Conservation (phyloP, 108 stramenopile species). For the Fragilaria crotonensis region DNA sequence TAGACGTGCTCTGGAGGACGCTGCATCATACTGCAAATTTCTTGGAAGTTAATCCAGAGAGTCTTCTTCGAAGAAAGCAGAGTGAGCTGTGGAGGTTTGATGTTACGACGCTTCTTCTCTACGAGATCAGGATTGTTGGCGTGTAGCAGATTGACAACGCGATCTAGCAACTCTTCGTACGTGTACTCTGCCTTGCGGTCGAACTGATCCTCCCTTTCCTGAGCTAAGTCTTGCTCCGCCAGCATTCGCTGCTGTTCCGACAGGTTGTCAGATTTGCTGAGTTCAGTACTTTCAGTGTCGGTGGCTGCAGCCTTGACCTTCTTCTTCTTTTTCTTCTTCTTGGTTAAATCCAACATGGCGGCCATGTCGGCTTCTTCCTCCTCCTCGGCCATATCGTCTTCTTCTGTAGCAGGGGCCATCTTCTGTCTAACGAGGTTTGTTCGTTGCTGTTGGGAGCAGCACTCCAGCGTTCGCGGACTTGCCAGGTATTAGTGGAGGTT, state of each 20-base stretch:
- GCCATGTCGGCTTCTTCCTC: slow-evolving; percentile 81
- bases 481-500: too few species aligned
- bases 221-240: slow-evolving; percentile 52
- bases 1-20: slow-evolving; percentile 96
- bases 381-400: slow-evolving; percentile 4
- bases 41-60: slow-evolving; percentile 98
- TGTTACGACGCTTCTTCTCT: slow-evolving; percentile 95
- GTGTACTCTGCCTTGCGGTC: slow-evolving; percentile 84
- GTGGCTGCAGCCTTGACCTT: slow-evolving; percentile 37
- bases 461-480: too few species aligned
- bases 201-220: slow-evolving; percentile 58
- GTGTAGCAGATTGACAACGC: slow-evolving; percentile 82
- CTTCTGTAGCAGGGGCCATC: background rate
- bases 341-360: slow-evolving; percentile 82
- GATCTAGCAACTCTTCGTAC: slow-evolving; percentile 84
- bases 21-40: slow-evolving; percentile 98
- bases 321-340: slow-evolving; percentile 92
- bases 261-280: slow-evolving; percentile 2
- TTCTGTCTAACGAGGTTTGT: too few species aligned
- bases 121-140: slow-evolving; percentile 95
- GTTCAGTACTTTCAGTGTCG: slow-evolving; percentile 7
- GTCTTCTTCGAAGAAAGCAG: slow-evolving; percentile 93
- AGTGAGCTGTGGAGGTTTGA: slow-evolving; percentile 97
- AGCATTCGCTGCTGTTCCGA: slow-evolving; percentile 56
- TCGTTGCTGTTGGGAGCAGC: too few species aligned